phyloP scores from a whole-genome alignment of 371 early-diverging fungal species.

The Blakeslea trispora region DNA sequence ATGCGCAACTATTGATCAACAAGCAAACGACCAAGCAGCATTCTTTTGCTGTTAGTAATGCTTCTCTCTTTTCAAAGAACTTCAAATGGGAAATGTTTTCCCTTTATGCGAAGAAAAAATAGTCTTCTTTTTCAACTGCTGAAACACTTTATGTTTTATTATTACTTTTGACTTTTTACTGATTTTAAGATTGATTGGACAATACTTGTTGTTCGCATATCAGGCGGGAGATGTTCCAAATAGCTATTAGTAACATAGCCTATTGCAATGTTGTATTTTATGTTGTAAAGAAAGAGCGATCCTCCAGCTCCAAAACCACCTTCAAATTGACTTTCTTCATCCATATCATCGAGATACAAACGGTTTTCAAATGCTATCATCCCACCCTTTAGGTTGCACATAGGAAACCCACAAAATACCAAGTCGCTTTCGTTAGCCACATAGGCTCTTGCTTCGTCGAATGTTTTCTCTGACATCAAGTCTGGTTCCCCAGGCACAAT shows the following conservation, averaged over 20 bases:
- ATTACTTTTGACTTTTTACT: slow-evolving; percentile 10
- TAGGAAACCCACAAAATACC: not conserved
- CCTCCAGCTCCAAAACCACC: slow-evolving; percentile 20
- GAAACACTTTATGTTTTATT: too few relatives aligned
- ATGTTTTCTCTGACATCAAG: slow-evolving; percentile 26
- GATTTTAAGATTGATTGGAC: slow-evolving; percentile 9
- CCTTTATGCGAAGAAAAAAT: too few relatives aligned
- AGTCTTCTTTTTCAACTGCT: too few relatives aligned
- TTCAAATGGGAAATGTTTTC: too few relatives aligned
- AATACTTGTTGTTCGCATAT: slow-evolving; percentile 7
- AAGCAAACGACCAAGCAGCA: too few relatives aligned
- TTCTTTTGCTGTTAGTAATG: too few relatives aligned
- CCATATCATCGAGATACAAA: not conserved
- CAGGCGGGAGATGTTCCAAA: not conserved
- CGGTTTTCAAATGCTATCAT: slow-evolving; percentile 1
- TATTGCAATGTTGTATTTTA: slow-evolving; percentile 15
- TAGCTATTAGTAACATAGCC: slow-evolving; percentile 18
- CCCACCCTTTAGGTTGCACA: slow-evolving; percentile 11
- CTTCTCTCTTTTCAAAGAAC: too few relatives aligned
- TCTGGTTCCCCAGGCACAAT: slow-evolving; percentile 45
- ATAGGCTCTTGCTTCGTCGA: slow-evolving; percentile 2
- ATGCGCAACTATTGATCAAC: too few relatives aligned
- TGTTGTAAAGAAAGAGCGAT: slow-evolving; percentile 15
- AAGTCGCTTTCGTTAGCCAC: not conserved
- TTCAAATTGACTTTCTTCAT: slow-evolving; percentile 7